Base-by-base conservation (phyloP, 768 basidiomycete species). In the Chalciporus piperatus region DNA sequence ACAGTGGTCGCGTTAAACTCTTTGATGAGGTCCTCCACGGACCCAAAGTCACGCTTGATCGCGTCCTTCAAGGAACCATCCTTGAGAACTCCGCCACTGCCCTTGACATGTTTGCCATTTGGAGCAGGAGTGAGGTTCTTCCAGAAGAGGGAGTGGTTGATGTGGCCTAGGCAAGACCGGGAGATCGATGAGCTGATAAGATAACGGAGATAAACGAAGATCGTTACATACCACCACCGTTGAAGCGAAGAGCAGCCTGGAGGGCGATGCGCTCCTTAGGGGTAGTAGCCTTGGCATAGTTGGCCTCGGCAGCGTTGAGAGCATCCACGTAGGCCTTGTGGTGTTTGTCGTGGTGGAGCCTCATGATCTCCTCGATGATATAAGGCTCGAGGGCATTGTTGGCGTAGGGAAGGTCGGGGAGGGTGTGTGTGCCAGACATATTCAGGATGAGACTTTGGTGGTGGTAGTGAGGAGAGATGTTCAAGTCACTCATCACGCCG, bases 141-240 rank as follows among this genome's bases (percentile, higher is more conserved):
- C 95, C 95, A 97, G 78, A 98, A 98, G 54, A 96, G 84, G 47
- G 93, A 90, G 76, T 93, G 92, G 73, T 94, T 94, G 78, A 94
- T 91, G 72, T 92, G 93, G 16, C 87, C 84, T 86, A 37, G 35
- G 33, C 45, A 44, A 55, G 57, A n/a, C 14, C n/a, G 33, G 33
- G 35, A 14, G 35, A 37, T 16, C 16, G 48, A 56, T 54, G 22
- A 41, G 41, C 38, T 27, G 50, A 56, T 56, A 50, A 51, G 52
- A 50, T 58, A 58, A 55, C 37, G 27, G 6, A 25, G n/a, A 40
- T n/a, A 6, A n/a, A 37, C 5, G 5, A 37, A n/a, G 6, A 33
- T 27, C 30, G 30, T 33, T 12, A 45, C 44, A 32, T 33, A n/a
- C 61, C 63, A 11, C 64, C 63, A 5, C 63, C 63, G 22, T 64